Evolutionary conservation across 176 grass and related monocot species (phyloP).

Genomic region (Alloteropsis semialata): DNA sequence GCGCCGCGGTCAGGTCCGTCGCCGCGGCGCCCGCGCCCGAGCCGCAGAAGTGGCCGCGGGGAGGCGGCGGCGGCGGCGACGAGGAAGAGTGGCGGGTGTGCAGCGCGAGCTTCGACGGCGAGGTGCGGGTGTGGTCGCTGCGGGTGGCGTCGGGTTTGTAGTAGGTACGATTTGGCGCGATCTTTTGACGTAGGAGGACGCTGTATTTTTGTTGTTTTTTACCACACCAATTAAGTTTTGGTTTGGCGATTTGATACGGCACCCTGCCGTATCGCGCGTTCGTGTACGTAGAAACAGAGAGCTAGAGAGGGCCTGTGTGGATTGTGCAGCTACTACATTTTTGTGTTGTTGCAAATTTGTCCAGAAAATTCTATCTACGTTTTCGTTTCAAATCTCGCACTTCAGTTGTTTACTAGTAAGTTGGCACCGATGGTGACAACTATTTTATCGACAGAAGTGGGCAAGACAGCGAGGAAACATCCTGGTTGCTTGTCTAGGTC

Average conservation of each 20-base stretch:
- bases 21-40: slow-evolving; percentile 18
- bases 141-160: slow-evolving; percentile 34
- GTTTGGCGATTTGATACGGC: not conserved
- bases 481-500: slow-evolving; percentile 12
- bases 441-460: not conserved
- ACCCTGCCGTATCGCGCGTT: not conserved
- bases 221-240: not conserved
- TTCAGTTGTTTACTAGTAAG: not conserved
- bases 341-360: not conserved
- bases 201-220: not conserved
- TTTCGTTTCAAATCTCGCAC: not conserved
- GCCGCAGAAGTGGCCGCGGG: not conserved
- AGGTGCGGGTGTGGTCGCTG: slow-evolving; percentile 73
- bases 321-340: not conserved
- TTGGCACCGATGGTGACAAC: not conserved
- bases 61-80: not conserved
- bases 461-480: slow-evolving; percentile 22
- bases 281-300: not conserved
- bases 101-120: slow-evolving; percentile 76
- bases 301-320: not conserved
- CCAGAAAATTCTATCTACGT: not conserved
- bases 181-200: slow-evolving; percentile 5
- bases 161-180: slow-evolving; percentile 31
- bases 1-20: slow-evolving; percentile 49
- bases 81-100: slow-evolving; percentile 72